Base-by-base conservation (phyloP, 768 basidiomycete genomes). In the Termitomyces sp. region DNA sequence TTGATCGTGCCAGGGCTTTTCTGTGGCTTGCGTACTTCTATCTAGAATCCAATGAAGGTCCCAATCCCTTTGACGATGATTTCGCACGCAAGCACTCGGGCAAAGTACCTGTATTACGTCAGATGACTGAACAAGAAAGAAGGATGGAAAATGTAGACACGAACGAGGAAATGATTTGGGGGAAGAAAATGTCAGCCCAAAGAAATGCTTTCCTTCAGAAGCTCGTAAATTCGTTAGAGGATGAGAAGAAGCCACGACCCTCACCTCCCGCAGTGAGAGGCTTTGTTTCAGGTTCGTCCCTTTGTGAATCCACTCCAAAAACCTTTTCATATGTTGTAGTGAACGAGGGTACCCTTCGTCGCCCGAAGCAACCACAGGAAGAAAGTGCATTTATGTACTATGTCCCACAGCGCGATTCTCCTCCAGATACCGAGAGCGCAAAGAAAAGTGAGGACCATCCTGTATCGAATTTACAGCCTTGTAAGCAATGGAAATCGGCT, bases 21-120 rank as follows among this genome's bases (percentile, higher is more conserved):
- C 80, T 96, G 33, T 94, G 91, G 90, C 80, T 94, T 59, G 75
- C 93, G 53, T 94, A 85, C 72, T 81, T 91, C 69, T 94, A 95
- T 72, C 78, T 95, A 64, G 92, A 94, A 72, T 80, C 79, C 38
- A 79, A 83, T 1, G 78, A 80, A 39, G 72, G 76, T 12, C 74
- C 81, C n/a, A 94, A 93, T 71, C 89, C 92, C 5, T 94, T 90
- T 70, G 83, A 85, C 56, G 88, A 91, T 68, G 82, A 85, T 18
- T 85, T 85, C 71, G 82, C 88, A 15, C 74, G 75, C 22, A 65
- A 67, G 39, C 73, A 88, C 66, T 79, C 81, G 0, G 84, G 84
- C 57, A 90, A 87, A 73, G 86, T 86, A 35, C 90, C 91, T 8
- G 73, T 77, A 64, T 70, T 92, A 61, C 80, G 81, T 46, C 76